Percentiles rank a stretch among this genome's conserved stretches.
Conservation (phyloP, 768 basidiomycete genomes). For the Leccinum pellstonianum region DNA sequence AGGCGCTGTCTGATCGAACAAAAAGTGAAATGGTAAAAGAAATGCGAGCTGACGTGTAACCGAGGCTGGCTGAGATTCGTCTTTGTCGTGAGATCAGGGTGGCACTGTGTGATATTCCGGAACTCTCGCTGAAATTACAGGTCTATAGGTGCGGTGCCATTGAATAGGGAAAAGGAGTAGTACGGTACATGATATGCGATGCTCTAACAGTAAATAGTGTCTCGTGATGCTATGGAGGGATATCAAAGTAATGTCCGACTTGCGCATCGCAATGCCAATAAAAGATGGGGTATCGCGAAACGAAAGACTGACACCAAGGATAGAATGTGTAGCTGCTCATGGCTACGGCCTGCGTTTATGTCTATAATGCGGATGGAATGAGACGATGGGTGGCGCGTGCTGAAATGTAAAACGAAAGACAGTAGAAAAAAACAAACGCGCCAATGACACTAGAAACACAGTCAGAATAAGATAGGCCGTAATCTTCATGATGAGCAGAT, state of each 20-base stretch:
- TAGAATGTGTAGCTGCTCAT: constrained; percentile 46
- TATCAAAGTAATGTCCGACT: constrained; percentile 45
- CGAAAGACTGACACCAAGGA: constrained; percentile 43
- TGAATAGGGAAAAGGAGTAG: constrained; percentile 35
- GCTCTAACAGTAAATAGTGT: constrained; percentile 63
- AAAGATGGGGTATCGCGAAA: constrained; percentile 52
- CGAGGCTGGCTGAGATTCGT: background rate
- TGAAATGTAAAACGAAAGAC: constrained; percentile 6
- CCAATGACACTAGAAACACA: constrained; percentile 38
- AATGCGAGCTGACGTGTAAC: constrained; percentile 33
- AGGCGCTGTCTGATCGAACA: constrained; percentile 19
- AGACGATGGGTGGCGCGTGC: constrained; percentile 29
- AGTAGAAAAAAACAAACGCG: constrained; percentile 26
- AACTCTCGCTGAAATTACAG: constrained; percentile 6
- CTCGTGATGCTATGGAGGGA: constrained; percentile 50
- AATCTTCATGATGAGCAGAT: constrained; percentile 47
- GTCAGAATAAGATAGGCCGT: constrained; percentile 42
- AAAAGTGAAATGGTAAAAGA: constrained; percentile 19
- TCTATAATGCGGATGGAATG: constrained; percentile 37
- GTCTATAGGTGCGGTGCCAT: constrained; percentile 17
- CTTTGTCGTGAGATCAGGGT: constrained; percentile 20
- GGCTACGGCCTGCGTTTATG: constrained; percentile 42
- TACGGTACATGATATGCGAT: constrained; percentile 56
- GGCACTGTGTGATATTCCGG: constrained; percentile 8
- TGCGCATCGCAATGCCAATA: constrained; percentile 47